Conservation (phyloP, 148 eudicot genomes). For the Dysphania ambrosioides region DNA sequence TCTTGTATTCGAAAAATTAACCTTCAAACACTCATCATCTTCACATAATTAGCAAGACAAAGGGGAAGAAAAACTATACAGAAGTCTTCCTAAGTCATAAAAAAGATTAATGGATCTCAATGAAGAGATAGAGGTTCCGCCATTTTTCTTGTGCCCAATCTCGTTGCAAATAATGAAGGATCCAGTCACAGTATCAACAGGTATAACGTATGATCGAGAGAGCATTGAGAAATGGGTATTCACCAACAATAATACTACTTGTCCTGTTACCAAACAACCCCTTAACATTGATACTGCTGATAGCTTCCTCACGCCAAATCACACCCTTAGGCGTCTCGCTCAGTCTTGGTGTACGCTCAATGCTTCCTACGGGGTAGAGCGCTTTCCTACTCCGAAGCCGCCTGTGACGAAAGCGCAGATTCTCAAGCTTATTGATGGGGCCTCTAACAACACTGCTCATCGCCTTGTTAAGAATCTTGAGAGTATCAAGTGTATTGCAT, state of each 20-base stretch:
- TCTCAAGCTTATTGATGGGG: slow-evolving; percentile 42
- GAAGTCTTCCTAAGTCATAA: not conserved
- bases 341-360: slow-evolving; percentile 89
- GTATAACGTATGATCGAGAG: slow-evolving; percentile 75
- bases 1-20: not conserved
- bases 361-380: slow-evolving; percentile 55
- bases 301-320: slow-evolving; percentile 59
- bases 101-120: slow-evolving; percentile 21
- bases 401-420: slow-evolving; percentile 44
- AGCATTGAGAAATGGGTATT: slow-evolving; percentile 66
- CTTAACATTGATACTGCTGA: slow-evolving; percentile 27
- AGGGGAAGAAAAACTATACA: not conserved
- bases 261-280: slow-evolving; percentile 76
- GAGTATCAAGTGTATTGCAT: slow-evolving; percentile 46
- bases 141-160: slow-evolving; percentile 67
- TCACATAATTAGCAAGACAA: too few relatives aligned
- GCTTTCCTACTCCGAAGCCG: slow-evolving; percentile 67
- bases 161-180: slow-evolving; percentile 71
- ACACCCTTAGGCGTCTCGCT: slow-evolving; percentile 67
- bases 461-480: slow-evolving; percentile 25
- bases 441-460: slow-evolving; percentile 5
- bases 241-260: slow-evolving; percentile 37
- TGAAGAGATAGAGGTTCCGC: slow-evolving; percentile 58
- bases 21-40: not conserved
- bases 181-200: slow-evolving; percentile 62